These are phyloP conservation scores for Neofusicoccum umdonicola DNA, from an alignment of 2,329 filamentous ascomycete species.

Conservation along the genomic window DNA sequence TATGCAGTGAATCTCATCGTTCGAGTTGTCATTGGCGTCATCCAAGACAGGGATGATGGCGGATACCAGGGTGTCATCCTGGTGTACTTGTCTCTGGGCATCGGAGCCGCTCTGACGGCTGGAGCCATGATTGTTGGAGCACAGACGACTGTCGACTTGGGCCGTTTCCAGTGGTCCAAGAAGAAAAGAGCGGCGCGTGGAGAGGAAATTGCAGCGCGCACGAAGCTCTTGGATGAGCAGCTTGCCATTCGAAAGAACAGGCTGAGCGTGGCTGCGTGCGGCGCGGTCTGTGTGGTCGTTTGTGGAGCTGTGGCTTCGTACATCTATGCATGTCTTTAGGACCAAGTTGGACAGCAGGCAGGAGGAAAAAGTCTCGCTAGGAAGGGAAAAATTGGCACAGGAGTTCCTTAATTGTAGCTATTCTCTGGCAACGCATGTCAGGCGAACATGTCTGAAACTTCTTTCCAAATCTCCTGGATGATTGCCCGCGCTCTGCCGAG, in stretches of 20 bases:
- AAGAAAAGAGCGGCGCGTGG: neutral
- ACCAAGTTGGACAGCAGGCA: no score
- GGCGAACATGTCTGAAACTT: no score
- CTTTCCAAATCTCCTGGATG: no score
- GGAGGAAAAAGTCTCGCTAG: no score
- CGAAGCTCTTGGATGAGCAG: neutral
- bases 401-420: no score
- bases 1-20: constrained; percentile 63
- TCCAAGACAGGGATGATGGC: constrained; percentile 58
- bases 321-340: neutral
- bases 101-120: neutral
- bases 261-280: neutral
- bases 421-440: no score
- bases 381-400: no score
- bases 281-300: neutral
- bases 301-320: neutral
- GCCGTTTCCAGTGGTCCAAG: neutral
- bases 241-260: neutral
- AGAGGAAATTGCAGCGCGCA: neutral
- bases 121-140: neutral
- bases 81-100: constrained; percentile 53
- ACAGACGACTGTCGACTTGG: neutral
- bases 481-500: no score
- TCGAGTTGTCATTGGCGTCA: constrained; percentile 55
- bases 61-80: constrained; percentile 56